Evolutionary conservation across 2,329 filamentous ascomycete species (phyloP), one percentile per base, ranked within the genome.

Genomic region (Aspergillus sp.): DNA sequence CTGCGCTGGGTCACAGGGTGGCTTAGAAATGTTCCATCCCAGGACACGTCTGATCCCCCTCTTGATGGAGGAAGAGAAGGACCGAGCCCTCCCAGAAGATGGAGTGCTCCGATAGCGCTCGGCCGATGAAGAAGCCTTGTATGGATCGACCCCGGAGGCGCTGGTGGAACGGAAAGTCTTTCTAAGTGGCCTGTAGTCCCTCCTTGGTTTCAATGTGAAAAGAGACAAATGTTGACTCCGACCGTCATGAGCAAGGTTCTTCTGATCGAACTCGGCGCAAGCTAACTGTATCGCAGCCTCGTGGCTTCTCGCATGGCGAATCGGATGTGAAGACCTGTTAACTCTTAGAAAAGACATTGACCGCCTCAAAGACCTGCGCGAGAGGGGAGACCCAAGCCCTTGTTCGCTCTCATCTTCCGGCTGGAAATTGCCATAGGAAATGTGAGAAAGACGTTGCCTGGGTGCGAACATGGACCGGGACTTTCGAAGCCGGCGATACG

Each of bases 381-480:
- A 47, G 23, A 59, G 58, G 23, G 60, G 55, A 19, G 25, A 34
- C 25, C 55, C 36, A n/a, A 29, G 25, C n/a, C 43, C 7, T 4
- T 43, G 38, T 17, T 23, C 45, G n/a, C 45, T 38, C n/a, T 42
- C 32, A 47, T 36, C 9, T n/a, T 49, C 34, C 29, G 23, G 49
- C 50, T 52, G 50, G 40, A 50, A 43, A 47, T 53, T 52, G 10
- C 54, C 60, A 45, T 63, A 55, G 20, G 55, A 14, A 4, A 54
- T 46, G 19, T 60, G 62, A 4, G 66, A 62, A 14, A 66, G 55
- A 29, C 68, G 64, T 31, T 67, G 69, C 47, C 70, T 65, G 2
- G 75, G 70, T 5, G 70, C 70, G 50, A 77, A 76, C 74, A 78
- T 75, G n/a, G 77, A 79, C 53, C 71, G 75, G 6, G 76, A 68